Evolutionary conservation across 1,284 basidiomycete species (phyloP), one percentile per base, ranked within the genome.

Genomic region (Malassezia sympodialis): DNA sequence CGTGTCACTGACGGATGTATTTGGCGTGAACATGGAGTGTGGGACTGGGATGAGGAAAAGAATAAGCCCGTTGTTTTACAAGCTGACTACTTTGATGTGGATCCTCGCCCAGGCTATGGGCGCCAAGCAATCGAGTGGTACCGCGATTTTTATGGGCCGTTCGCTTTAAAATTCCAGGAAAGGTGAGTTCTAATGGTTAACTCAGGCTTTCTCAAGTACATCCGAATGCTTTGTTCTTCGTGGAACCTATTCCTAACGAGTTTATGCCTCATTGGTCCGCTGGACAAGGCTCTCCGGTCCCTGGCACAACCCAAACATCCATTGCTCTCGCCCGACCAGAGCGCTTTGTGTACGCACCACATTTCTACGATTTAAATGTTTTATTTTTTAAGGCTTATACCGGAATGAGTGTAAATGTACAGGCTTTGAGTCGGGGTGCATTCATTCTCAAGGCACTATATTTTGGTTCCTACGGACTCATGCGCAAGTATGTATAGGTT

Each of bases 11-110:
- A 23, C 2, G 51, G 48, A 10, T 96, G 90, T 69, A 67, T 90
- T 0, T 96, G 90, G 90, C 83, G 87, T 66, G 81, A 84, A 77
- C 90, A 96, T 65, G 89, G 87, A 12, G 88, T 96, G 0, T 98
- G 93, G 93, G 82, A 83, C 1, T 96, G 87, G 86, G 85, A 90
- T 67, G 78, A 77, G 10, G 77, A 79, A 23, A 86, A 84, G 64
- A 75, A 83, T 8, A 79, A 82, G 53, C 83, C 84, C 0, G 83
- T 93, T 1, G 83, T 87, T 0, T 77, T 96, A 42, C 81, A 86
- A 51, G 86, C 90, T 68, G 86, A 82, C 66, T 96, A 96, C 75
- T 98, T 98, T 67, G 76, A 79, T 19, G 82, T 82, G 53, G 61
- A 64, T 27, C 53, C 59, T 23, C 59, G 69, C 3, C 51, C 57